Evolutionary conservation across 2,329 filamentous ascomycete species (phyloP).

Genomic region (Monilinia aucupariae): DNA sequence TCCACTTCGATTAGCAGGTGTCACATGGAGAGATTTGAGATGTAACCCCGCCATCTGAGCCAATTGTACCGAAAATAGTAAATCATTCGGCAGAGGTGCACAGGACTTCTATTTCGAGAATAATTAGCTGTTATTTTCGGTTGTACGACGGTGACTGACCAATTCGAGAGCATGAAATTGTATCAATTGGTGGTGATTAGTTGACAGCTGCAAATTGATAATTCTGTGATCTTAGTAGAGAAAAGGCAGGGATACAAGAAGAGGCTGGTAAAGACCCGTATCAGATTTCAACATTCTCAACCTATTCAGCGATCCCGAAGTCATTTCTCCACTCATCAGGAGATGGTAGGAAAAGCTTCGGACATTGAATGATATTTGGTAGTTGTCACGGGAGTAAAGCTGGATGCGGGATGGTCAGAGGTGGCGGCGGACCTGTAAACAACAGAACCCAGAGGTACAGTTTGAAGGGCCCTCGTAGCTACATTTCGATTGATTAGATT

Average conservation of each 20-base stretch:
- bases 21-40: neutral
- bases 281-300: neutral
- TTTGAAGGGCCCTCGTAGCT: neutral
- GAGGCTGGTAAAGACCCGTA: constrained; percentile 8
- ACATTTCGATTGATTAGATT: neutral
- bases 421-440: neutral
- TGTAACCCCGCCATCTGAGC: neutral
- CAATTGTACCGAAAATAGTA: constrained; percentile 10
- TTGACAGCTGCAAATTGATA: neutral
- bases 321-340: neutral
- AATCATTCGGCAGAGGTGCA: neutral
- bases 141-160: neutral
- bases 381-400: neutral
- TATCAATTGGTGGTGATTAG: neutral
- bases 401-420: neutral
- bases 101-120: constrained; percentile 5
- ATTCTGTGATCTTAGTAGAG: neutral
- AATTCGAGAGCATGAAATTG: neutral
- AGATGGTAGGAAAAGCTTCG: neutral
- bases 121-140: constrained; percentile 1
- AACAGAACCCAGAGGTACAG: neutral
- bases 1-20: neutral
- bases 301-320: neutral
- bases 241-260: neutral
- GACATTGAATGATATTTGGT: neutral